Percentiles rank a stretch among this genome's conserved stretches.
Evolutionary conservation across 2,329 filamentous ascomycete genomes (phyloP).

Genomic region (Balansia obtecta): DNA sequence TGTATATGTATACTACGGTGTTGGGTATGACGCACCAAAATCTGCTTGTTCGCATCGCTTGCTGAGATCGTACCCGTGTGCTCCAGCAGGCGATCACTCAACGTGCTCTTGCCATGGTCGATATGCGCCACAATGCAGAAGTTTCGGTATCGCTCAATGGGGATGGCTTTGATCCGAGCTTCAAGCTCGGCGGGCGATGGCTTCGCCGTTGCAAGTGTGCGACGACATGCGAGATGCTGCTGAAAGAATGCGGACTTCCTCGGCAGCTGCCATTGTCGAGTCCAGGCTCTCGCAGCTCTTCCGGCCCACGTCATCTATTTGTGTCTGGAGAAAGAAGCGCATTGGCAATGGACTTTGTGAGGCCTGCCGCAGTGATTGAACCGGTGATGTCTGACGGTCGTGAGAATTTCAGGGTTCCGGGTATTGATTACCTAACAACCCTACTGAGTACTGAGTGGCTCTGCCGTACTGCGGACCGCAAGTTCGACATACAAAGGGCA

Average conservation of each 20-base stretch:
- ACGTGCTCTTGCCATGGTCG: conserved; percentile 95
- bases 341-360: background rate
- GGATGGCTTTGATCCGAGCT: conserved; percentile 56
- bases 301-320: conserved; percentile 26
- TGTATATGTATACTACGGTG: background rate
- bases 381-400: too few relatives aligned
- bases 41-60: conserved; percentile 77
- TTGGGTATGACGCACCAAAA: conserved; percentile 39
- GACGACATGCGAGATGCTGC: conserved; percentile 5
- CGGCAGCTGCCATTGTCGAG: conserved; percentile 20
- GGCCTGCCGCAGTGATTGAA: too few relatives aligned
- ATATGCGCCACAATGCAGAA: conserved; percentile 99
- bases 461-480: too few relatives aligned
- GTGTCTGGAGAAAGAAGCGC: conserved; percentile 6
- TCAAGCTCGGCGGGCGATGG: conserved; percentile 22
- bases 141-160: conserved; percentile 73
- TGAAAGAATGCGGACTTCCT: conserved; percentile 1
- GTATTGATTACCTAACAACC: background rate
- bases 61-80: conserved; percentile 84
- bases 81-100: conserved; percentile 85
- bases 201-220: conserved; percentile 14
- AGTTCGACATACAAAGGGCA: too few relatives aligned
- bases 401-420: background rate
- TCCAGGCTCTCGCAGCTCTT: conserved; percentile 24
- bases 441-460: background rate